A percentile compares a stretch with the other conserved stretches of the same genome.
phyloP scores from a whole-genome alignment of 371 early-diverging fungal species.

The Entomophthora muscae region DNA sequence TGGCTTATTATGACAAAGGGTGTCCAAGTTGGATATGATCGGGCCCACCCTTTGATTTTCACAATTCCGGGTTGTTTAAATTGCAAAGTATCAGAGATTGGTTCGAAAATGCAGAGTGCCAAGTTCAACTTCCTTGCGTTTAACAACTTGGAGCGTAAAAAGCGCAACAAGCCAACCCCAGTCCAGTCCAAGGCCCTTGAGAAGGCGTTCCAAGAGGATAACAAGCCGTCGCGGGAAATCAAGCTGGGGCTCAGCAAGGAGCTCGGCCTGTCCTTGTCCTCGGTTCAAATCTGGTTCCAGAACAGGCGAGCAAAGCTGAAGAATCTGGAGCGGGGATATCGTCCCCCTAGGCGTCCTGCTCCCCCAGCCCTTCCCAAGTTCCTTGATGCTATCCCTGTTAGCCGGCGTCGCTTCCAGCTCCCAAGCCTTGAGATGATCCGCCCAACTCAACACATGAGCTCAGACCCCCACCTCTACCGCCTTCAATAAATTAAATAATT shows the following conservation, averaged over 20 bases:
- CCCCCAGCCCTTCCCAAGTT: not conserved
- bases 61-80: no score
- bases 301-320: constrained; percentile 47
- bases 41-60: no score
- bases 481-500: no score
- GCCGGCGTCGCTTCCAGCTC: not conserved
- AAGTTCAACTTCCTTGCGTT: no score
- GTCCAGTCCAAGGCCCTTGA: constrained; percentile 20
- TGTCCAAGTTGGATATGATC: no score
- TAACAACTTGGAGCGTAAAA: not conserved
- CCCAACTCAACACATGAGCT: not conserved
- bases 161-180: constrained; percentile 36
- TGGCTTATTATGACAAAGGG: no score
- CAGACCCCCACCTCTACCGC: not conserved
- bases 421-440: not conserved
- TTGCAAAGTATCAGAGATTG: no score
- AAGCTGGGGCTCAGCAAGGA: constrained; percentile 70
- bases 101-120: no score
- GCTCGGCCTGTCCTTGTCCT: constrained; percentile 79
- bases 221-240: constrained; percentile 55
- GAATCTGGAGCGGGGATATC: not conserved
- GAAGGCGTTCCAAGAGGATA: constrained; percentile 44
- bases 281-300: constrained; percentile 99
- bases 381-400: not conserved
- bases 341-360: not conserved